Conservation (phyloP, 352 stramenopile genomes). For the Plasmopara viticola region DNA sequence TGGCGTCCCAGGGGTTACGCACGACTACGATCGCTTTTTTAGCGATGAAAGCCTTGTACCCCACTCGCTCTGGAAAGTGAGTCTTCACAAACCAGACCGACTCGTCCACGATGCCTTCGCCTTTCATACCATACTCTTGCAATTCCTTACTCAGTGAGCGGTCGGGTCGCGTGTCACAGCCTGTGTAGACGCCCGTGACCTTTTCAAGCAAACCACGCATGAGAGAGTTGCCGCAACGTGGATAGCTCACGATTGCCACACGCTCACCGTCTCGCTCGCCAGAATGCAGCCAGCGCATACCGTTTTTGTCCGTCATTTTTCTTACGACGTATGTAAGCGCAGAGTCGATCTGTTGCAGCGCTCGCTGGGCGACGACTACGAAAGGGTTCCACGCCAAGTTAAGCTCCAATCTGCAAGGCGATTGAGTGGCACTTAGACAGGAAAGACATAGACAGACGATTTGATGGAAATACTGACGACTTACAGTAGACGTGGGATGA, state of each 20-base stretch:
- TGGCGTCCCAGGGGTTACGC: slow-evolving; percentile 97
- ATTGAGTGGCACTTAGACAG: slow-evolving; percentile 18
- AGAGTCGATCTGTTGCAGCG: slow-evolving; percentile 26
- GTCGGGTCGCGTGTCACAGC: slow-evolving; percentile 94
- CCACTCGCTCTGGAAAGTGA: slow-evolving; percentile 96
- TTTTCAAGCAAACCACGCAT: slow-evolving; percentile 94
- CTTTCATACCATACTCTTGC: slow-evolving; percentile 86
- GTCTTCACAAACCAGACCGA: slow-evolving; percentile 97
- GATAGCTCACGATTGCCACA: slow-evolving; percentile 94
- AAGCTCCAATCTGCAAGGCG: slow-evolving; percentile 32
- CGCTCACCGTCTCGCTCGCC: slow-evolving; percentile 62
- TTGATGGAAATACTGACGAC: slow-evolving; percentile 6
- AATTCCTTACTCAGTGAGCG: slow-evolving; percentile 88
- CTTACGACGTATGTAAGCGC: slow-evolving; percentile 17
- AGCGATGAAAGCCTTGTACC: slow-evolving; percentile 74
- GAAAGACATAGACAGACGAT: slow-evolving; percentile 24
- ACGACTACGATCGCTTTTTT: slow-evolving; percentile 85
- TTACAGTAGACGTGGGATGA: slow-evolving; percentile 61
- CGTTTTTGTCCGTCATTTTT: slow-evolving; percentile 9
- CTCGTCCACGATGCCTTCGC: slow-evolving; percentile 91
- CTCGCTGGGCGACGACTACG: slow-evolving; percentile 35
- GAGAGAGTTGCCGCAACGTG: slow-evolving; percentile 95
- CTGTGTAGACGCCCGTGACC: slow-evolving; percentile 93
- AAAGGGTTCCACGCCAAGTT: slow-evolving; percentile 69
- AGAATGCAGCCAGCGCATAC: slow-evolving; percentile 62